Percentiles rank a stretch among this genome's conserved stretches.
Evolutionary conservation across 495 filamentous ascomycete genomes (phyloP).

Genomic region (Neurospora hispaniola): DNA sequence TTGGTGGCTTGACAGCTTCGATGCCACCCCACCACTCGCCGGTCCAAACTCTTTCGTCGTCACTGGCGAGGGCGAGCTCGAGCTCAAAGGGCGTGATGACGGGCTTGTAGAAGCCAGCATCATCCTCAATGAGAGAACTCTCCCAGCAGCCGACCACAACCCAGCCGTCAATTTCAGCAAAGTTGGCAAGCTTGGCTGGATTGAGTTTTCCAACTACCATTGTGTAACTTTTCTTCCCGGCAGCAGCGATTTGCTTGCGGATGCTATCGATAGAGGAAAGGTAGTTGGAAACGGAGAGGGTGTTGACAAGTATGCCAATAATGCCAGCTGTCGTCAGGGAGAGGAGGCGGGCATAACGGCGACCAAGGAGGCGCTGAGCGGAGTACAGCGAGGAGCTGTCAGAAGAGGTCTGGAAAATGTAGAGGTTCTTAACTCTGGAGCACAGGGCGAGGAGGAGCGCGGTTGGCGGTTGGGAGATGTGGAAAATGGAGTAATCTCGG

Average conservation of each 20-base stretch:
- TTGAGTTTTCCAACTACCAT: conserved; percentile 97
- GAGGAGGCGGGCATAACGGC: conserved; percentile 79
- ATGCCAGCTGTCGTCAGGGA: conserved; percentile 70
- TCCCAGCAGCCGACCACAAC: conserved; percentile 98
- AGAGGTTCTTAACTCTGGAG: conserved; percentile 64
- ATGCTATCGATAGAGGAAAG: conserved; percentile 66
- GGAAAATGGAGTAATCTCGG: conserved; percentile 69
- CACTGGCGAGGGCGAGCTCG: conserved; percentile 56
- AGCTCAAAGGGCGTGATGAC: conserved; percentile 92
- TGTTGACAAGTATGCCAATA: conserved; percentile 92
- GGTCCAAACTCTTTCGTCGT: conserved; percentile 63
- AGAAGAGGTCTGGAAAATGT: conserved; percentile 58
- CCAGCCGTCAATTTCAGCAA: conserved; percentile 90
- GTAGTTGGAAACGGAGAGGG: conserved; percentile 84
- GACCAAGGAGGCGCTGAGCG: conserved; percentile 49
- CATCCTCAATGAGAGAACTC: conserved; percentile 75
- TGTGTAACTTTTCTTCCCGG: conserved; percentile 88
- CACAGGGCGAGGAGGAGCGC: conserved; percentile 79
- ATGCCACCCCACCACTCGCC: conserved; percentile 71
- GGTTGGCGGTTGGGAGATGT: conserved; percentile 76
- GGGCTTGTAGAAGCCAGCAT: conserved; percentile 68
- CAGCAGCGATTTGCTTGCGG: conserved; percentile 53
- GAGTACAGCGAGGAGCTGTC: conserved; percentile 35
- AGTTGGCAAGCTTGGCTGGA: conserved; percentile 92
- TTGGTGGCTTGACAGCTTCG: conserved; percentile 34